These are phyloP conservation scores for Curvularia hawaiiensis DNA, from an alignment of 2,329 filamentous ascomycete species.

Conservation along the genomic window DNA sequence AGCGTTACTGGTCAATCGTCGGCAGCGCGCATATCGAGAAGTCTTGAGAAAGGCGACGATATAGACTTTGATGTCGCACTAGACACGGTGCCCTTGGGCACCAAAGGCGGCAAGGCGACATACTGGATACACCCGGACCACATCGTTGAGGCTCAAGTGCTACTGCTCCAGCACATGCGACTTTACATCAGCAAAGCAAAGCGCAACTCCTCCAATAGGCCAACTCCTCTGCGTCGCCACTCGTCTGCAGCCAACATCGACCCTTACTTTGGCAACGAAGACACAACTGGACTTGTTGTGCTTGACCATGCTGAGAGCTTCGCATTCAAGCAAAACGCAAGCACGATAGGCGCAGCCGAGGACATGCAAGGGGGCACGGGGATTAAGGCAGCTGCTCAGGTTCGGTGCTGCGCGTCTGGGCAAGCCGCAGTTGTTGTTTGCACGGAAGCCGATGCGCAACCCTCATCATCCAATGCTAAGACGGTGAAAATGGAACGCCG, in stretches of 20 bases:
- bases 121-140: slow-evolving; percentile 63
- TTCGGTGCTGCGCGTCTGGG: slow-evolving; percentile 43
- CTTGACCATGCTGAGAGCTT: slow-evolving; percentile 56
- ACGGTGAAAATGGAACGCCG: slow-evolving; percentile 50
- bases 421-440: slow-evolving; percentile 41
- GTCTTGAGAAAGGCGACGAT: slow-evolving; percentile 48
- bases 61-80: slow-evolving; percentile 58
- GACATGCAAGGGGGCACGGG: slow-evolving; percentile 37
- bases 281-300: slow-evolving; percentile 51
- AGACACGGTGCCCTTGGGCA: slow-evolving; percentile 54
- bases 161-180: slow-evolving; percentile 57
- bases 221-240: slow-evolving; percentile 33
- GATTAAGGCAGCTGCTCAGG: slow-evolving; percentile 40
- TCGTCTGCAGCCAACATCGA: slow-evolving; percentile 33
- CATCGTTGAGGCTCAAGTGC: slow-evolving; percentile 58
- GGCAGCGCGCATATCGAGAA: slow-evolving; percentile 46
- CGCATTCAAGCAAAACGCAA: slow-evolving; percentile 51
- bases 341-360: slow-evolving; percentile 51
- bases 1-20: slow-evolving; percentile 26
- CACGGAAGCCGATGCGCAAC: slow-evolving; percentile 18
- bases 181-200: slow-evolving; percentile 41
- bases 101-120: slow-evolving; percentile 52
- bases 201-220: slow-evolving; percentile 23
- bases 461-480: slow-evolving; percentile 25
- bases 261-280: slow-evolving; percentile 37